Evolutionary conservation across 2,329 filamentous ascomycete species (phyloP).

Genomic region (Xylaria sp.): DNA sequence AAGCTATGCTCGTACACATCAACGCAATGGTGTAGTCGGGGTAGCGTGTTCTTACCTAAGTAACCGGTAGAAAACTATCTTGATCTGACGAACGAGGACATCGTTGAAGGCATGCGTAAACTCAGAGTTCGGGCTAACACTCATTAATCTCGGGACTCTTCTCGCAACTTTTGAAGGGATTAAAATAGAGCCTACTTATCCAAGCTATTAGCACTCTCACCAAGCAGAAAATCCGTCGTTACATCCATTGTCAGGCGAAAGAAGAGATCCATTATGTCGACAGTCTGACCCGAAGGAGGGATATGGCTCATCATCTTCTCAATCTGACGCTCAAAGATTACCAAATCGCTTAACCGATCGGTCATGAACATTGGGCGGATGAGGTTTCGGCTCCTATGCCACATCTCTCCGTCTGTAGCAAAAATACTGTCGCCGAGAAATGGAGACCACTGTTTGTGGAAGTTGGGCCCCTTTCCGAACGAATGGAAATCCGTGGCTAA

Average conservation of each 20-base stretch:
- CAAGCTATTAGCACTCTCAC: constrained; percentile 58
- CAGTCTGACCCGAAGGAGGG: constrained; percentile 55
- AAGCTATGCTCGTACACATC: not conserved
- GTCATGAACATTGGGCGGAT: constrained; percentile 50
- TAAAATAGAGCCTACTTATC: constrained; percentile 42
- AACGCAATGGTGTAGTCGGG: not conserved
- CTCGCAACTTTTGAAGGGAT: not conserved
- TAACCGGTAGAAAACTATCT: constrained; percentile 56
- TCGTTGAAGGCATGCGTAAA: constrained; percentile 74
- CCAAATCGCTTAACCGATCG: constrained; percentile 53
- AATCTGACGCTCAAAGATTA: constrained; percentile 65
- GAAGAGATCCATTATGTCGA: constrained; percentile 68
- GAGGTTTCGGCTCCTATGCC: constrained; percentile 56
- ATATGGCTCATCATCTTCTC: constrained; percentile 62
- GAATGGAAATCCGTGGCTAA: constrained; percentile 61
- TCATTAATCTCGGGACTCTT: constrained; percentile 17
- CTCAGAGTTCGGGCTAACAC: constrained; percentile 54
- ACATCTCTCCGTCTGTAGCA: constrained; percentile 54
- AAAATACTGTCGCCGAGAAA: constrained; percentile 62
- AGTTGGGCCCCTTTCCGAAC: constrained; percentile 51
- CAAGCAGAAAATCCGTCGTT: constrained; percentile 71
- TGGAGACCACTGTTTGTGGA: constrained; percentile 48
- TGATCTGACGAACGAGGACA: constrained; percentile 69
- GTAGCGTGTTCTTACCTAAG: constrained; percentile 19
- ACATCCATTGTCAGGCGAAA: constrained; percentile 70